Evolutionary conservation across 2,329 filamentous ascomycete genomes (phyloP), one percentile per base, ranked within the genome.

Genomic region (Annulohypoxylon truncatum): DNA sequence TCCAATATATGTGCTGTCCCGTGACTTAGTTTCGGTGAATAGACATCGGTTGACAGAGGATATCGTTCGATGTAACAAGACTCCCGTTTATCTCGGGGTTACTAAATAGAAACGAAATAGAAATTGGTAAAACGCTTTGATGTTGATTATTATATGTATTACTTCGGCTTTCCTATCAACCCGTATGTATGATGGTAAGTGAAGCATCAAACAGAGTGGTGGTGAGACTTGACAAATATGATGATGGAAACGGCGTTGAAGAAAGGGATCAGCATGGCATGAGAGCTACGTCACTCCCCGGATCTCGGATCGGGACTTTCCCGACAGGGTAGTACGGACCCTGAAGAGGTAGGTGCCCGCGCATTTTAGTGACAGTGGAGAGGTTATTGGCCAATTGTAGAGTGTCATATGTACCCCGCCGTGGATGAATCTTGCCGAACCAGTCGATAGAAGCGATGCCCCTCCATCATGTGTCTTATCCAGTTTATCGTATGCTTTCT

Each of bases 401-500:
- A 51, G 51, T 12, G 51, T 15, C 29, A 52, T 66, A 22, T 31
- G 18, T 61, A 67, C 63, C 63, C 66, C 66, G 59, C 63, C 28
- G 60, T 66, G 15, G n/a, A n/a, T 33, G 18, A 53, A 42, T 55
- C 12, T 9, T 29, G n/a, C 51, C 28, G n/a, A 40, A 20, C 66
- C 57, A 69, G 20, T 69, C 29, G 46, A 60, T 47, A 33, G 22
- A 26, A 18, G 6, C 5, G 10, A 13, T 56, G 50, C 55, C 54
- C 61, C 67, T 69, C 67, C 64, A 65, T 58, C 46, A 44, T 28
- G 31, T 57, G 42, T 33, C 40, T 61, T 55, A 61, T 69, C 44
- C n/a, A n/a, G n/a, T n/a, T n/a, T n/a, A n/a, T n/a, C n/a, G 58
- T 48, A 52, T 46, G 53, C 58, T 61, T 26, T 47, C 61, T 52